Conservation (phyloP, 441 rosid genomes). For the Erodium trifolium region DNA sequence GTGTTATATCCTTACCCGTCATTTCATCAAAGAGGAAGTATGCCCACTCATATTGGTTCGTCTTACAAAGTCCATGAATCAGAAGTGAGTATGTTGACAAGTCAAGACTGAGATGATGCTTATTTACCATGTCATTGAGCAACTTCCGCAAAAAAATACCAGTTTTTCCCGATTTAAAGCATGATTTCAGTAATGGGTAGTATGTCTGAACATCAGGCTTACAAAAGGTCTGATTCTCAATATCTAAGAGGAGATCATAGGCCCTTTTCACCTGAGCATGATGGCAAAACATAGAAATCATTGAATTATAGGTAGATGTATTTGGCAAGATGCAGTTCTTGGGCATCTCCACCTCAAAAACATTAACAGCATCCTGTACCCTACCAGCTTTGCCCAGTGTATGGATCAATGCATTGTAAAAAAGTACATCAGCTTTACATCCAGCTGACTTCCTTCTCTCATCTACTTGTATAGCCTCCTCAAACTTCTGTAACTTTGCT, state of each 20-base stretch:
- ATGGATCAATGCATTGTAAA: constrained; percentile 70
- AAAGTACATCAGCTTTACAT: constrained; percentile 47
- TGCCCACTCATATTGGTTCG: constrained; percentile 56
- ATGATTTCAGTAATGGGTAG: constrained; percentile 56
- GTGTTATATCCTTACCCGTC: constrained; percentile 53
- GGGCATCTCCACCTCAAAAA: constrained; percentile 57
- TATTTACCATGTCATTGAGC: constrained; percentile 60
- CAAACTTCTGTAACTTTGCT: constrained; percentile 42
- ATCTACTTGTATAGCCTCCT: constrained; percentile 46
- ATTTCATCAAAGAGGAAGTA: constrained; percentile 60
- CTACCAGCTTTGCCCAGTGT: constrained; percentile 51
- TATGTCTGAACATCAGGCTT: constrained; percentile 65
- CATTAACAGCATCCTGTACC: constrained; percentile 40
- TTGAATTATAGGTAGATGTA: constrained; percentile 61
- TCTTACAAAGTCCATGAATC: constrained; percentile 69
- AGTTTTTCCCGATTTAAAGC: constrained; percentile 52
- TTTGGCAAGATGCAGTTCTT: constrained; percentile 30
- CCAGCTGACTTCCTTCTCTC: constrained; percentile 39
- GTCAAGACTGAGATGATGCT: constrained; percentile 72
- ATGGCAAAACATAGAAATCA: constrained; percentile 73
- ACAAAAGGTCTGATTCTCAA: constrained; percentile 38
- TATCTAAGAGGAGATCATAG: constrained; percentile 38
- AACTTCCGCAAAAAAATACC: constrained; percentile 42
- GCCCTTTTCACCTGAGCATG: constrained; percentile 40
- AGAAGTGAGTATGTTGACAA: constrained; percentile 54